Conservation (phyloP, 441 rosid species). For the Adansonia grandidieri region DNA sequence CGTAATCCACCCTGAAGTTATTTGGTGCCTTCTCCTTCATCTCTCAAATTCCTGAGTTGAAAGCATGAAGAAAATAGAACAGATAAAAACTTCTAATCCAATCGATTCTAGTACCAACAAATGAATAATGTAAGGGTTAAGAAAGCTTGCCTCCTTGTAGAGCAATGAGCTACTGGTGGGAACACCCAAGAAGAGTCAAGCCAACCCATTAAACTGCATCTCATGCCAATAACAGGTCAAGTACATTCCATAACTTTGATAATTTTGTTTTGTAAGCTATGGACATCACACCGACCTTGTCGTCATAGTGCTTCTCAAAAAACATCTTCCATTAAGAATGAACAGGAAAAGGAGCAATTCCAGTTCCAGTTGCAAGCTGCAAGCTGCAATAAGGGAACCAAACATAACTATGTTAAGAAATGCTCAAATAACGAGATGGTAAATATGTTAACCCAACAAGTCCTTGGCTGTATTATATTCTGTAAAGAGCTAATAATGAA, state of each 20-base stretch:
- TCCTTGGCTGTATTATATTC: conserved; percentile 14
- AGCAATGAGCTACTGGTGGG: conserved; percentile 88
- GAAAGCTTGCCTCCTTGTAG: conserved; percentile 69
- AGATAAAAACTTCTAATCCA: background rate
- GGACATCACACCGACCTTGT: conserved; percentile 49
- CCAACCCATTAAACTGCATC: conserved; percentile 83
- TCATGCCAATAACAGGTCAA: conserved; percentile 5
- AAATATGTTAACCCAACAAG: background rate
- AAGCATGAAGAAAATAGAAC: background rate
- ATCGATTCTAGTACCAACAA: background rate
- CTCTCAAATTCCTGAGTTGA: conserved; percentile 69
- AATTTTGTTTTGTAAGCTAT: background rate
- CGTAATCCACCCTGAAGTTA: conserved; percentile 81
- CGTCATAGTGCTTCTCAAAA: conserved; percentile 87
- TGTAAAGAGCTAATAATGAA: background rate
- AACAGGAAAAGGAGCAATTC: conserved; percentile 84
- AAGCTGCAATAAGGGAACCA: conserved; percentile 53
- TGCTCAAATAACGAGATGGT: conserved; percentile 8
- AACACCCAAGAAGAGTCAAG: conserved; percentile 94
- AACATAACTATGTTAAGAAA: conserved; percentile 11
- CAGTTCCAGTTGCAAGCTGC: conserved; percentile 90
- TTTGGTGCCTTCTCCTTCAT: conserved; percentile 78
- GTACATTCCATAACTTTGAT: background rate
- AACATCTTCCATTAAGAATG: conserved; percentile 93
- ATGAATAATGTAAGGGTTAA: background rate